Evolutionary conservation across 176 grass and related monocot species (phyloP), one percentile per base, ranked within the genome.

Genomic region (Olyra latifolia): DNA sequence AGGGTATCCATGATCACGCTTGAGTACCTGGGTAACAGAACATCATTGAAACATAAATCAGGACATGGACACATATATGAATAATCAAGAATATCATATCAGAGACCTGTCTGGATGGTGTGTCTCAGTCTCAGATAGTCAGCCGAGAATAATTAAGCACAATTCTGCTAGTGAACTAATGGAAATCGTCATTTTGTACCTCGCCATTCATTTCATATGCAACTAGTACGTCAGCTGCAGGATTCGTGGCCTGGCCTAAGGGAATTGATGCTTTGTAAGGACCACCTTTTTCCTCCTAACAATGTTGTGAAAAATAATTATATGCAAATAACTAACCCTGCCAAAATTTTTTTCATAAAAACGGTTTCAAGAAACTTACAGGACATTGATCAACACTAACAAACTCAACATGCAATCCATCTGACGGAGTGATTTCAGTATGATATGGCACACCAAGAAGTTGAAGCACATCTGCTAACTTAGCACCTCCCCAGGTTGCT

Each of bases 161-260:
- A 0, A 62, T 44, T 66, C 29, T 23, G 19, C 2, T 16, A 35
- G 45, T 49, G 2, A 65, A 39, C 35, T 10, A 9, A 24, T 9
- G 28, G 12, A 35, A 50, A 38, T n/a, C 57, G 11, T 60, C 0
- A 14, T 69, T 35, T 45, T 6, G 32, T 88, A 95, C 92, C 87
- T 95, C 77, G 58, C 92, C 89, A 83, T 91, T 95, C 92, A 95
- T 95, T 89, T 95, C 92, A 83, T 95, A 95, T 60, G 86, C 92
- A 89, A 95, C 68, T 44, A 95, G 84, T 43, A 95, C 92, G 63
- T 91, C 92, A 72, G 87, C 92, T 56, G 86, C 89, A 35, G 92
- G 92, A 80, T 91, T 85, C 67, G 87, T 89, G 48, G 89, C 92
- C 12, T 89, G 92, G 20, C 28, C 45, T 8, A 95, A 78, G 27